Evolutionary conservation across 2,329 filamentous ascomycete genomes (phyloP), one percentile per base, ranked within the genome.

Genomic region (Decorospora gaudefroyi): DNA sequence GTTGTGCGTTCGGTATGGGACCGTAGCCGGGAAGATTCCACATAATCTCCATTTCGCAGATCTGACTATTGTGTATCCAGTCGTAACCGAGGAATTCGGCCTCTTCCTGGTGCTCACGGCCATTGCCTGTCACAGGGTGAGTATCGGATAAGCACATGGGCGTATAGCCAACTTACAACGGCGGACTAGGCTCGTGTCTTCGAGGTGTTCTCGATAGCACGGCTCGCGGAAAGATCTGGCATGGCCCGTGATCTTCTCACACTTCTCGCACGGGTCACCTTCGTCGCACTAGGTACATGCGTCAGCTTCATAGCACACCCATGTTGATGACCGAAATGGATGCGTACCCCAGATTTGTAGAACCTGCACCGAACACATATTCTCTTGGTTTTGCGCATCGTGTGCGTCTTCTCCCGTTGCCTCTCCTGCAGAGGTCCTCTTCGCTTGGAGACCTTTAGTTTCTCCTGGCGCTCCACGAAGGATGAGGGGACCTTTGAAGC

Each of bases 21-120:
- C 62, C 65, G 36, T 57, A 64, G n/a, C 64, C 61, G 4, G 67
- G 65, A 2, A 69, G 58, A 23, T 65, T 65, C 67, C 67, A 70
- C 6, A 63, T 40, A 10, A 70, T 59, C 6, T 65, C 61, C 62
- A 70, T 68, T 4, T 55, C 52, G 27, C 58, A 55, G 7, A 63
- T 47, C 23, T 57, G 44, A 26, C 53, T 56, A 26, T 55, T 57
- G 9, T 59, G 50, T 19, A 61, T 46, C 62, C 62, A 69, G 21
- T 61, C 60, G 28, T 66, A 68, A 8, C 42, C 49, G 13, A 64
- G 35, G 21, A 68, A 70, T 18, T 64, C 60, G 11, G 61, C 67
- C 39, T 68, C 61, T 18, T 59, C 53, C 42, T 70, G 67, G 26
- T 63, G 59, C 31, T 68, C 67, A 19, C 67, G 65, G 10, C 65